Evolutionary conservation across 495 filamentous ascomycete genomes (phyloP).

Genomic region (Cetradonia linearis): DNA sequence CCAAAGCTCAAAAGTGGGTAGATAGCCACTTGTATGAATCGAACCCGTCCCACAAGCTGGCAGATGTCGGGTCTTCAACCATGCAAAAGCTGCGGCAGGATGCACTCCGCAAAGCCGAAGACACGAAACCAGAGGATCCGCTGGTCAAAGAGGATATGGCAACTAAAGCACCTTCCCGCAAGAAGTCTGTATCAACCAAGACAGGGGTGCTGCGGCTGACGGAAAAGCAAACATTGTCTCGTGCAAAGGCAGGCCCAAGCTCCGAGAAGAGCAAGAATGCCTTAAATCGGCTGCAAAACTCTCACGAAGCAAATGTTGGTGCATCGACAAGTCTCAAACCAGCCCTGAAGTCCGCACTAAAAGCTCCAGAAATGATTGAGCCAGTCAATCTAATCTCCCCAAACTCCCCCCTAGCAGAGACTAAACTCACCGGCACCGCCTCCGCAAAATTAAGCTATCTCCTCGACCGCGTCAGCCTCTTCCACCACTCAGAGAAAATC

Average conservation of each 20-base stretch:
- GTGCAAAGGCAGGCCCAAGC: constrained; percentile 15
- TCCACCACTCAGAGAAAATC: constrained; percentile 70
- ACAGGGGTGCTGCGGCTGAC: constrained; percentile 22
- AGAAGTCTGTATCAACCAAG: not conserved
- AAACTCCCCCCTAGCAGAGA: constrained; percentile 47
- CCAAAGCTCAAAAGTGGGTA: constrained; percentile 48
- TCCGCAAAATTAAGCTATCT: constrained; percentile 86
- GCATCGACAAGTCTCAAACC: not conserved
- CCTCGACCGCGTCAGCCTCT: constrained; percentile 54
- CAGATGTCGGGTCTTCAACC: constrained; percentile 17
- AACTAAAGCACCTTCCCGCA: constrained; percentile 1
- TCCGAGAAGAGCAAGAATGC: constrained; percentile 2
- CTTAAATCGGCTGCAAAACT: not conserved
- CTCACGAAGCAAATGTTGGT: not conserved
- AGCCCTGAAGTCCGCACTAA: constrained; percentile 24
- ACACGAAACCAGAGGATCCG: not conserved
- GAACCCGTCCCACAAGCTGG: constrained; percentile 44
- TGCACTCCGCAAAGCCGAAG: constrained; percentile 7
- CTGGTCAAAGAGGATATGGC: not conserved
- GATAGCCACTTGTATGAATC: constrained; percentile 39
- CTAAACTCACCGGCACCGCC: constrained; percentile 63
- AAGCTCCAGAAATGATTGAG: constrained; percentile 5
- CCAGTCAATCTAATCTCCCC: constrained; percentile 27
- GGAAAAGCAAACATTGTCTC: constrained; percentile 21
- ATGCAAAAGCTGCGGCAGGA: constrained; percentile 23